Evolutionary conservation across 192 early-diverging fungal species (phyloP), one percentile per base, ranked within the genome.

Genomic region (Borealophlyctis nickersoniae): DNA sequence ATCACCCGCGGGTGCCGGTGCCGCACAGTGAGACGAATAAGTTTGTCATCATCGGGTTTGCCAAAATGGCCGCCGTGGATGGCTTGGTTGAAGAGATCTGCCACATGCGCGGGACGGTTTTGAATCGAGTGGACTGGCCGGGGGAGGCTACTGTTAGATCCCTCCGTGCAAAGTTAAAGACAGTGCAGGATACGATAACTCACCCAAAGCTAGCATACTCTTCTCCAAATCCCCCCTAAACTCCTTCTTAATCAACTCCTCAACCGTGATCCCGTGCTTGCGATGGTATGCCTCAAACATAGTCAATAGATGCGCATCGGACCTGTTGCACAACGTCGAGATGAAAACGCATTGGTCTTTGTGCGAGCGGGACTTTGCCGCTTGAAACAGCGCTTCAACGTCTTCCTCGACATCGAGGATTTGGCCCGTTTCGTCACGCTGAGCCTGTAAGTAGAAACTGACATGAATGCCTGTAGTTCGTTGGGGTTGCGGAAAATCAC

Each of bases 1-100:
- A 77, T 77, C 11, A 77, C 34, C 1, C 27, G 4, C 51, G 68
- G 75, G 34, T 77, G 36, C 14, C 75, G 67, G 45, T 76, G 34
- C 30, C 75, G 60, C 32, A 53, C 76, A n/a, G 56, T 65, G 19
- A 80, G 50, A 27, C 77, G 65, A 13, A 78, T 81, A 26, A 78
- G 69, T 51, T 72, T 55, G 22, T 24, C 36, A 36, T 81, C 73
- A n/a, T 81, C 56, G 54, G 69, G 71, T n/a, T 76, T 75, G 0
- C 57, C 34, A 26, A 34, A 65, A 55, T 27, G 53, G 2, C 78
- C 3, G 3, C 75, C 77, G 52, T 79, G 54, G 68, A 78, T 72
- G 26, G 78, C 26, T 4, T 69, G 49, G 56, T 81, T 74, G 49
- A 78, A 74, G 0, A 55, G 62, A 24, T 31, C 58, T 24, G 77